These are phyloP conservation scores for Astrocystis sublimbata DNA, from an alignment of 495 filamentous ascomycete genomes.

Conservation along the genomic window DNA sequence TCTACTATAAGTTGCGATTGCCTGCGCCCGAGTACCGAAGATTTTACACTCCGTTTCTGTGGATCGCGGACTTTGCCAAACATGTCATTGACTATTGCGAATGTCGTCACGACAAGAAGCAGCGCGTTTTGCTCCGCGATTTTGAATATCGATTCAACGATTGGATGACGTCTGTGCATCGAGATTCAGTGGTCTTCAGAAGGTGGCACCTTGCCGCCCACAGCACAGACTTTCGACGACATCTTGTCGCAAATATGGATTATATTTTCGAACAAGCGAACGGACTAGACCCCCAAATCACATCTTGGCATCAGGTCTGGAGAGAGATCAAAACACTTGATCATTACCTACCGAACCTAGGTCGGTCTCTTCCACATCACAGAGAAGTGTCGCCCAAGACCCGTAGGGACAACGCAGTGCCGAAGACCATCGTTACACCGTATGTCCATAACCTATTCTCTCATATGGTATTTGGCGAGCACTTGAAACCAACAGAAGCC, in stretches of 20 bases:
- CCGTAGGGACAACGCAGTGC: slow-evolving; percentile 17
- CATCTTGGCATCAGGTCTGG: slow-evolving; percentile 23
- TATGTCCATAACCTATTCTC: slow-evolving; percentile 65
- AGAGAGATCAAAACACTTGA: slow-evolving; percentile 16
- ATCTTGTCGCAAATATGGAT: slow-evolving; percentile 54
- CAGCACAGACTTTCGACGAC: slow-evolving; percentile 57
- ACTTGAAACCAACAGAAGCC: slow-evolving; percentile 36
- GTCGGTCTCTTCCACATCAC: not conserved
- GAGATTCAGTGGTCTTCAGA: slow-evolving; percentile 34
- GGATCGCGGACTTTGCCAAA: slow-evolving; percentile 67
- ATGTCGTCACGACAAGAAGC: slow-evolving; percentile 25
- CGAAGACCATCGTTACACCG: slow-evolving; percentile 64
- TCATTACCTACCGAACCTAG: slow-evolving; percentile 24
- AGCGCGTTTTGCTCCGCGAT: slow-evolving; percentile 46
- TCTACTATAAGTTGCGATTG: slow-evolving; percentile 62
- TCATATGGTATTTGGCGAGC: slow-evolving; percentile 58
- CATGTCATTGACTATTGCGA: slow-evolving; percentile 65
- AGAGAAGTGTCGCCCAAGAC: not conserved
- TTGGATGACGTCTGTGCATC: slow-evolving; percentile 54
- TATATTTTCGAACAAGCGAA: slow-evolving; percentile 66
- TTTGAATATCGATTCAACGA: slow-evolving; percentile 56
- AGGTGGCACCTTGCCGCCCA: slow-evolving; percentile 53
- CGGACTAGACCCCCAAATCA: slow-evolving; percentile 34
- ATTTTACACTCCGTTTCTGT: slow-evolving; percentile 62
- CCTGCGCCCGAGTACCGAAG: slow-evolving; percentile 59